phyloP scores from a whole-genome alignment of 108 stramenopile species.

The Epithemia pelagica region DNA sequence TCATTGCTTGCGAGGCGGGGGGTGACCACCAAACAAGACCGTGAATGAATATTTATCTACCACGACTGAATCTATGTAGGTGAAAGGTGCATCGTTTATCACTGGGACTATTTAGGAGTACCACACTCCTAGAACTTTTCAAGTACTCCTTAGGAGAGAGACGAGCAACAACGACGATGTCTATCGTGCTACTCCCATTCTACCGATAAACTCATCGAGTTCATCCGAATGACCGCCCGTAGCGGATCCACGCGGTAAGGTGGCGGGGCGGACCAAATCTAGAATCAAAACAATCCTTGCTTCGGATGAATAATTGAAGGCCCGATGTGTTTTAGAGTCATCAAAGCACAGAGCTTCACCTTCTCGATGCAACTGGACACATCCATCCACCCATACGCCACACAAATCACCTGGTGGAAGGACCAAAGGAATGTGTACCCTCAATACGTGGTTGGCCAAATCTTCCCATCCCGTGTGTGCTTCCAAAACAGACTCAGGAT shows the following conservation, averaged over 20 bases:
- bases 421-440: slow-evolving; percentile 86
- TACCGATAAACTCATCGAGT: slow-evolving; percentile 81
- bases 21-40: too few relatives aligned
- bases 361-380: slow-evolving; percentile 67
- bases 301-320: slow-evolving; percentile 76
- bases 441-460: slow-evolving; percentile 92
- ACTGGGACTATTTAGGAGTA: too few relatives aligned
- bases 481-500: slow-evolving; percentile 77
- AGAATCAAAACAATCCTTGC: slow-evolving; percentile 90
- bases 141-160: too few relatives aligned
- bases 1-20: too few relatives aligned
- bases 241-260: slow-evolving; percentile 78
- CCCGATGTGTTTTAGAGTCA: slow-evolving; percentile 92
- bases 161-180: not conserved
- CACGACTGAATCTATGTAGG: too few relatives aligned
- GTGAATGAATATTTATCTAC: too few relatives aligned
- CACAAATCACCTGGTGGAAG: slow-evolving; percentile 72
- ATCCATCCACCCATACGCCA: slow-evolving; percentile 95
- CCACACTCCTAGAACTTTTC: too few relatives aligned
- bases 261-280: slow-evolving; percentile 79
- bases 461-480: slow-evolving; percentile 94
- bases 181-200: slow-evolving; percentile 29
- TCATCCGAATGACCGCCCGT: slow-evolving; percentile 90
- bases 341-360: slow-evolving; percentile 83
- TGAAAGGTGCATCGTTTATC: too few relatives aligned